Percentiles rank a stretch among this genome's conserved stretches.
Conservation (phyloP, 192 early-diverging fungal species). For the Coemansia sp. region DNA sequence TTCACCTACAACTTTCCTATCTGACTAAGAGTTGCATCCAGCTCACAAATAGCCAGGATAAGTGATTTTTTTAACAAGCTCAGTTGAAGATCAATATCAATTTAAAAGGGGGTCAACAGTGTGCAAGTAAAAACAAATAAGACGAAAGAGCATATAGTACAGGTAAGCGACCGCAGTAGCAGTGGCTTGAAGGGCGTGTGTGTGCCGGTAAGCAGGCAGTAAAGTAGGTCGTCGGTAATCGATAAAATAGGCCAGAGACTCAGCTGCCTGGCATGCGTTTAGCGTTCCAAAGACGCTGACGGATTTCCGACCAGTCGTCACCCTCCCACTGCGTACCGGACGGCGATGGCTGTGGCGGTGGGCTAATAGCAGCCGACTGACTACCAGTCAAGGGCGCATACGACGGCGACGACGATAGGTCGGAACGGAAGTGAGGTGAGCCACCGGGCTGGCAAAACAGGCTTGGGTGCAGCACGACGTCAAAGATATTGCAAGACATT, state of each 20-base stretch:
- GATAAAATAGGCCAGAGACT: background rate
- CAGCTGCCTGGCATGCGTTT: slow-evolving; percentile 14
- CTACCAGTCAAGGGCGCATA: slow-evolving; percentile 9
- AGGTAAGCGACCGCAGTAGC: slow-evolving; percentile 3
- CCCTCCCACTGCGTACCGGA: slow-evolving; percentile 20
- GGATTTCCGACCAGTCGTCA: slow-evolving; percentile 50
- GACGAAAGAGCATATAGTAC: slow-evolving; percentile 4
- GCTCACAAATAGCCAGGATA: background rate
- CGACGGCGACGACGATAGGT: background rate
- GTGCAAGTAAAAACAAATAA: background rate
- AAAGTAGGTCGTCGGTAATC: background rate
- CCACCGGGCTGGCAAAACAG: slow-evolving; percentile 33
- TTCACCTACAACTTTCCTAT: background rate
- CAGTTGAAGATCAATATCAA: background rate
- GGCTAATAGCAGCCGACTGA: background rate
- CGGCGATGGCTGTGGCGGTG: background rate
- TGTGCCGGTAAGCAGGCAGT: background rate
- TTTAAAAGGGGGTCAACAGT: background rate
- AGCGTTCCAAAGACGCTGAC: slow-evolving; percentile 51
- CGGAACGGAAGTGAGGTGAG: slow-evolving; percentile 13
- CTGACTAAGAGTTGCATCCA: background rate
- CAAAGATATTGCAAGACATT: slow-evolving; percentile 49
- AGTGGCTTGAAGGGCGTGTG: background rate
- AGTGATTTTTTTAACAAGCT: background rate
- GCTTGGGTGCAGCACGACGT: slow-evolving; percentile 51